Evolutionary conservation across 129 eudicot genomes (phyloP).

Genomic region (Tagetes patula): DNA sequence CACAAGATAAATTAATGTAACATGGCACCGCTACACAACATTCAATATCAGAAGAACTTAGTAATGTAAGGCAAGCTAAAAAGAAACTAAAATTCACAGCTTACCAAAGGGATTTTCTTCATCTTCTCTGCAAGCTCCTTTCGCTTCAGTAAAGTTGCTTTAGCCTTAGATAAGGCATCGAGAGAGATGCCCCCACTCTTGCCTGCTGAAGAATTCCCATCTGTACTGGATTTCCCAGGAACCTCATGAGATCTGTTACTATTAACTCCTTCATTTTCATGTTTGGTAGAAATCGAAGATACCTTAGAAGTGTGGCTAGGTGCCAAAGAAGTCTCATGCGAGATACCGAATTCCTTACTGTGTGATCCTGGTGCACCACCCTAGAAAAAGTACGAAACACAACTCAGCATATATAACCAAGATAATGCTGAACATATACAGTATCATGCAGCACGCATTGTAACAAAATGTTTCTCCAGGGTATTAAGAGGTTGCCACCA

Average conservation of each 20-base stretch:
- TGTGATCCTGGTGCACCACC: slow-evolving; percentile 47
- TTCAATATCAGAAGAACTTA: neutral
- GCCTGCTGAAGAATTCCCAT: slow-evolving; percentile 79
- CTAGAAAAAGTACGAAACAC: slow-evolving; percentile 38
- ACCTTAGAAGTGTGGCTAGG: slow-evolving; percentile 70
- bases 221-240: slow-evolving; percentile 99
- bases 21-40: neutral
- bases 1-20: neutral
- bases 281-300: slow-evolving; percentile 85
- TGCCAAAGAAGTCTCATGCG: slow-evolving; percentile 39
- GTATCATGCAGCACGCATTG: neutral
- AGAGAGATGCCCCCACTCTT: slow-evolving; percentile 77
- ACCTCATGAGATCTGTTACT: slow-evolving; percentile 99
- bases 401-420: slow-evolving; percentile 23
- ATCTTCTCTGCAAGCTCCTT: slow-evolving; percentile 73
- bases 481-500: neutral
- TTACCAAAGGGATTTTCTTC: slow-evolving; percentile 82
- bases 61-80: neutral
- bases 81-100: slow-evolving; percentile 1
- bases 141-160: slow-evolving; percentile 74
- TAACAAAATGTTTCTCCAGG: neutral
- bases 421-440: neutral
- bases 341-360: slow-evolving; percentile 49
- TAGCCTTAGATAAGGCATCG: slow-evolving; percentile 90
- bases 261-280: slow-evolving; percentile 99